These are phyloP conservation scores for Canavalia ensiformis DNA, from an alignment of 306 rosid genomes.

Conservation along the genomic window DNA sequence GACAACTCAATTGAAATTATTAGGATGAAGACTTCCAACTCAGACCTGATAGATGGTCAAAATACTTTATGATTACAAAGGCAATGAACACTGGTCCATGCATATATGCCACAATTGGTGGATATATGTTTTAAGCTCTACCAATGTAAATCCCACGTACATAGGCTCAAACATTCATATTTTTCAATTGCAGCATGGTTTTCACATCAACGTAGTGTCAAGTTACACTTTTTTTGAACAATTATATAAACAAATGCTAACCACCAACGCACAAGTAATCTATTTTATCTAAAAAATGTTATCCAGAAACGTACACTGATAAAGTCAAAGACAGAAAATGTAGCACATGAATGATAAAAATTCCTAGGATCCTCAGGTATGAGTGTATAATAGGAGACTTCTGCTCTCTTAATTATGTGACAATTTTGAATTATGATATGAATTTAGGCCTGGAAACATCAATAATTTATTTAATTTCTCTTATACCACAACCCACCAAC, in stretches of 20 bases:
- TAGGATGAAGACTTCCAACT: slow-evolving; percentile 43
- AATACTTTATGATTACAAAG: slow-evolving; percentile 44
- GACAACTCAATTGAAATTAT: slow-evolving; percentile 45
- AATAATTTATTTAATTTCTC: slow-evolving; percentile 4
- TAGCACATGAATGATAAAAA: slow-evolving; percentile 13
- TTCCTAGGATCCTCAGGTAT: background rate
- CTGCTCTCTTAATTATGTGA: slow-evolving; percentile 10
- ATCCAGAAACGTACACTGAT: background rate
- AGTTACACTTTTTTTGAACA: slow-evolving; percentile 14
- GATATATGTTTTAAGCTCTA: slow-evolving; percentile 21
- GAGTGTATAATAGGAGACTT: background rate
- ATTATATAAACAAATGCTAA: slow-evolving; percentile 20
- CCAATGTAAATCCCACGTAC: slow-evolving; percentile 10
- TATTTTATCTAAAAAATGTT: background rate
- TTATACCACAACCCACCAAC: background rate
- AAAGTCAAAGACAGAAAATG: slow-evolving; percentile 21
- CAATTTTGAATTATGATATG: background rate
- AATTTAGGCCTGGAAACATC: slow-evolving; percentile 7
- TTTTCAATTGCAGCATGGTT: slow-evolving; percentile 26
- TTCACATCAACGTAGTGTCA: slow-evolving; percentile 17
- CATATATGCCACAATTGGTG: slow-evolving; percentile 23
- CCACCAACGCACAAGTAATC: slow-evolving; percentile 34
- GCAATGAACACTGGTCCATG: background rate
- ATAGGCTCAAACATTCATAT: slow-evolving; percentile 25
- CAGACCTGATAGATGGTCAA: slow-evolving; percentile 47